Evolutionary conservation across 2,329 filamentous ascomycete species (phyloP).

Genomic region (Amauroascus verrucosus): DNA sequence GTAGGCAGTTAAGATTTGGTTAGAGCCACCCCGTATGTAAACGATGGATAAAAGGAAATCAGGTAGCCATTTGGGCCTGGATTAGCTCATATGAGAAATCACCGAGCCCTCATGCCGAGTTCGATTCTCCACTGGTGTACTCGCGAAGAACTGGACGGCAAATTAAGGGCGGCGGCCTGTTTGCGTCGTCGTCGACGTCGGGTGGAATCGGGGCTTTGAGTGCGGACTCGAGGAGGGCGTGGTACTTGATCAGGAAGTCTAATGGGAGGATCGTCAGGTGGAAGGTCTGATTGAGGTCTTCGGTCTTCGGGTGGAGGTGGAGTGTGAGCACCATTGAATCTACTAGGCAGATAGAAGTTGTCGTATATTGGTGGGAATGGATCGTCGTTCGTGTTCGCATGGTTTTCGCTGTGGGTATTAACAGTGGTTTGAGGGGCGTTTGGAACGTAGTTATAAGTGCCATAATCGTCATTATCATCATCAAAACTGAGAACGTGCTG

Average conservation of each 20-base stretch:
- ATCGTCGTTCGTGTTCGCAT: neutral
- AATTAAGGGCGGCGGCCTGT: neutral
- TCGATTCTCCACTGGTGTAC: neutral
- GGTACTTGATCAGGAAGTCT: neutral
- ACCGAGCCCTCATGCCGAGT: neutral
- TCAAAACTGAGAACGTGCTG: constrained; percentile 25
- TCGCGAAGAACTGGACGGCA: neutral
- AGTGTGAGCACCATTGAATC: neutral
- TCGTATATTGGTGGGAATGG: constrained; percentile 2
- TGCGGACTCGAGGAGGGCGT: neutral
- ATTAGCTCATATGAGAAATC: too few relatives aligned
- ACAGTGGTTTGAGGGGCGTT: neutral
- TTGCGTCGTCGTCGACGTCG: constrained; percentile 6
- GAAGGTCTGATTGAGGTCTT: neutral
- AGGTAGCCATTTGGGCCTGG: too few relatives aligned
- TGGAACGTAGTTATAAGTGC: neutral
- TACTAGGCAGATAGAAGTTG: neutral
- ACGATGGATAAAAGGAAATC: too few relatives aligned
- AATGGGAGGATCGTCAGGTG: neutral
- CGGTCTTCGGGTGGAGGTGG: neutral
- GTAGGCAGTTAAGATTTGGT: neutral
- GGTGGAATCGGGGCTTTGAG: neutral
- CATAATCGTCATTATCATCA: neutral
- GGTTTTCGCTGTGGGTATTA: neutral
- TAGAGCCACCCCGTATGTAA: neutral